Conservation (phyloP, 2,329 filamentous ascomycete species). For the Samsoniella hepiali region DNA sequence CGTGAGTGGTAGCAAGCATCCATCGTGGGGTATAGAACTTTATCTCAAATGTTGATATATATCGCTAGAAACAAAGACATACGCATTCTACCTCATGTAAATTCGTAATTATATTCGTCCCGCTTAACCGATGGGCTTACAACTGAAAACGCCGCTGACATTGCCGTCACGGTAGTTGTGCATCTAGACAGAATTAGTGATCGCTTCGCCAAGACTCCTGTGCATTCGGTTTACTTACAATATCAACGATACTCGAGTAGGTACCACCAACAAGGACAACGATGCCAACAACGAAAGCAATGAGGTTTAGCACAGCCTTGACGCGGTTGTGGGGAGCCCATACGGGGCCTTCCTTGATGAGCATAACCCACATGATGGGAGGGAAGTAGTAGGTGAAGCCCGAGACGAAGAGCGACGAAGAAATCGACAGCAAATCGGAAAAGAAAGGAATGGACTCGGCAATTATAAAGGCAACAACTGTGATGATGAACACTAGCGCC, state of each 20-base stretch:
- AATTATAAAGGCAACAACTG: slow-evolving; percentile 66
- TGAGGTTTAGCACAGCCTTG: slow-evolving; percentile 26
- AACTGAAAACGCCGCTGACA: slow-evolving; percentile 30
- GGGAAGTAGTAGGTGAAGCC: slow-evolving; percentile 42
- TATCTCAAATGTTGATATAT: neutral
- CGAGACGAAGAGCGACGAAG: slow-evolving; percentile 49
- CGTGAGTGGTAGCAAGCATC: slow-evolving; percentile 58
- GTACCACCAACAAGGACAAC: slow-evolving; percentile 33
- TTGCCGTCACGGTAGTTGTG: slow-evolving; percentile 27
- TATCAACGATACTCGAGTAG: slow-evolving; percentile 32
- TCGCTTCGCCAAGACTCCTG: neutral
- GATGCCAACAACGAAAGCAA: slow-evolving; percentile 31
- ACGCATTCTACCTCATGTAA: neutral
- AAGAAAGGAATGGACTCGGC: slow-evolving; percentile 73
- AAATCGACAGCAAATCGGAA: slow-evolving; percentile 59
- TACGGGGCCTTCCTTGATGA: slow-evolving; percentile 32
- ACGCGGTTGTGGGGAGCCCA: slow-evolving; percentile 31
- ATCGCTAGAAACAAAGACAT: slow-evolving; percentile 8
- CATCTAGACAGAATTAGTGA: slow-evolving; percentile 24
- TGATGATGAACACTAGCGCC: slow-evolving; percentile 53
- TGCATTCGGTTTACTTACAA: slow-evolving; percentile 25
- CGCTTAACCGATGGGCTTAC: slow-evolving; percentile 22
- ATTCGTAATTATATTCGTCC: neutral
- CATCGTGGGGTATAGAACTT: neutral
- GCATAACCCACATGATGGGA: slow-evolving; percentile 43